Evolutionary conservation across 441 rosid genomes (phyloP).

Genomic region (Macaranga tanarius): DNA sequence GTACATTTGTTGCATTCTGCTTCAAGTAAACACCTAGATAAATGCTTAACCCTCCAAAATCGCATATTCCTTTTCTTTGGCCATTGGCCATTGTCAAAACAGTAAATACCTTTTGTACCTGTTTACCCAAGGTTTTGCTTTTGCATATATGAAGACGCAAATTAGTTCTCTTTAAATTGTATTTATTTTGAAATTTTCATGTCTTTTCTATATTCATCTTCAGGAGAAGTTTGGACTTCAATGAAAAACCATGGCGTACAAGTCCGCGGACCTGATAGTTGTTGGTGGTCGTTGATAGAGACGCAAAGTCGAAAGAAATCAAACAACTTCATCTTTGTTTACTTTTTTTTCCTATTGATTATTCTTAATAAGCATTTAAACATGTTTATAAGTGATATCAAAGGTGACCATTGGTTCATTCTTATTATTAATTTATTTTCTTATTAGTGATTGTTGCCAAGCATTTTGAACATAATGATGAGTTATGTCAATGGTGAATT

Average conservation of each 20-base stretch:
- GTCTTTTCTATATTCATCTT: neutral
- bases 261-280: no score
- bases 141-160: conserved; percentile 14
- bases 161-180: neutral
- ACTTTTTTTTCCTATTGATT: no score
- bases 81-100: conserved; percentile 21
- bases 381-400: no score
- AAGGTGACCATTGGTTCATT: no score
- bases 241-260: neutral
- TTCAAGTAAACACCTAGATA: conserved; percentile 16
- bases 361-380: no score
- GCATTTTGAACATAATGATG: no score
- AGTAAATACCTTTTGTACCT: conserved; percentile 14
- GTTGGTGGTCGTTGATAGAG: no score
- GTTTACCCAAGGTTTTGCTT: conserved; percentile 16
- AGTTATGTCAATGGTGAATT: no score
- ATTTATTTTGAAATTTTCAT: neutral
- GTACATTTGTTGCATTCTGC: conserved; percentile 18
- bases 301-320: no score
- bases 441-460: no score
- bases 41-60: conserved; percentile 10
- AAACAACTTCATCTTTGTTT: no score
- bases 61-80: conserved; percentile 3
- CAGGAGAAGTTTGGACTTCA: neutral
- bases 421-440: no score